Percentiles rank a stretch among this genome's conserved stretches.
These are phyloP conservation scores for Solanum piurae DNA, from an alignment of 257 asterid genomes.

Conservation along the genomic window DNA sequence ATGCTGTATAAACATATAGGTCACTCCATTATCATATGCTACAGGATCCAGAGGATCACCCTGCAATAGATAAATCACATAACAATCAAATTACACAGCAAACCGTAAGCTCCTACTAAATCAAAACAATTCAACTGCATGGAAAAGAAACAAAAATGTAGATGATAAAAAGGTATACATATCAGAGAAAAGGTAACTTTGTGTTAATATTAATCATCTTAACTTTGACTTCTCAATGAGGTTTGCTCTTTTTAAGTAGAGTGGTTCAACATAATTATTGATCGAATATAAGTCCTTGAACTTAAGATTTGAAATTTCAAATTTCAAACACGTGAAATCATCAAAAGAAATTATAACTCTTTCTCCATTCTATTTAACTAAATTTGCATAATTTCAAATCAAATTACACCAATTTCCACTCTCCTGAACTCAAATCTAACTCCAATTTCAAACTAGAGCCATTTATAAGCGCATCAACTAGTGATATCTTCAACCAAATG, in stretches of 20 bases:
- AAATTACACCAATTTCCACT: not conserved
- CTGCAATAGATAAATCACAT: conserved; percentile 29
- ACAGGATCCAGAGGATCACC: conserved; percentile 98
- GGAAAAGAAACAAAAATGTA: not conserved
- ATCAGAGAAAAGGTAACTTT: not conserved
- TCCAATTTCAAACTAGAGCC: not conserved
- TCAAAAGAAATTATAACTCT: not conserved
- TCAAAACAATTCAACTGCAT: not conserved
- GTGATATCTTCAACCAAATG: not conserved
- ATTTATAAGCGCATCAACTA: not conserved
- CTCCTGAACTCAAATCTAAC: not conserved
- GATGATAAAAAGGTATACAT: not conserved
- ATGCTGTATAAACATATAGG: conserved; percentile 96
- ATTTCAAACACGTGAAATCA: not conserved
- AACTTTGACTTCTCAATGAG: not conserved
- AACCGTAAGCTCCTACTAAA: not conserved
- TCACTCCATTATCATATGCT: conserved; percentile 75
- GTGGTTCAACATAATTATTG: not conserved
- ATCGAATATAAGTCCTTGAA: not conserved
- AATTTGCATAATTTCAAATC: not conserved
- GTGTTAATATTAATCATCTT: not conserved
- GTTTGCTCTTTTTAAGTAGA: not conserved
- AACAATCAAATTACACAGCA: conserved; percentile 4
- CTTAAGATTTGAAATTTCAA: not conserved
- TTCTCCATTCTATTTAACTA: not conserved